Conservation (phyloP, 2,329 filamentous ascomycete species). For the Mycosphaerelloides madeirae region DNA sequence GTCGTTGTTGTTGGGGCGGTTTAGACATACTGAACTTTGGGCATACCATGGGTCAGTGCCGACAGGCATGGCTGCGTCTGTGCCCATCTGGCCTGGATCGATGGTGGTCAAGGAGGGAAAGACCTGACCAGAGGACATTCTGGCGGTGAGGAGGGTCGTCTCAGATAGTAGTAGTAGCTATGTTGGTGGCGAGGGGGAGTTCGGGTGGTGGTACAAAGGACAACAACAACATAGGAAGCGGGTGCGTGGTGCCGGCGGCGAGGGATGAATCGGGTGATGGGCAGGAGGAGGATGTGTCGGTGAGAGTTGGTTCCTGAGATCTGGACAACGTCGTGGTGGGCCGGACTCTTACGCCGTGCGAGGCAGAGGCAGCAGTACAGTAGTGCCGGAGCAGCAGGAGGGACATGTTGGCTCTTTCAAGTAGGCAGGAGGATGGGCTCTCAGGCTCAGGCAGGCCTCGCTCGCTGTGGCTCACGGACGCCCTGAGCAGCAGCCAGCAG, state of each 20-base stretch:
- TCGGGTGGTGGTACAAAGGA: neutral
- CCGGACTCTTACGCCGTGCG: neutral
- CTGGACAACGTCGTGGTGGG: too few species aligned
- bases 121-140: conserved; percentile 29
- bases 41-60: conserved; percentile 28
- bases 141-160: conserved; percentile 11
- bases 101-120: conserved; percentile 25
- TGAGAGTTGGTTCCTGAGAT: conserved; percentile 18
- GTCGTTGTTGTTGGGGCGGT: conserved; percentile 1
- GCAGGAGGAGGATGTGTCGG: too few species aligned
- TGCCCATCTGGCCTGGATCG: conserved; percentile 27
- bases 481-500: neutral
- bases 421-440: conserved; percentile 18
- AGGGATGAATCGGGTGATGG: neutral
- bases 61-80: conserved; percentile 19
- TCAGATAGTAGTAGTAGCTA: conserved; percentile 19
- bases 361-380: neutral
- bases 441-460: conserved; percentile 6
- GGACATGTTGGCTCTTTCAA: conserved; percentile 18
- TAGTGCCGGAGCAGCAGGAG: neutral
- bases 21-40: conserved; percentile 26
- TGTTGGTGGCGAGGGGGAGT: too few species aligned
- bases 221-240: conserved; percentile 20
- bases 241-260: conserved; percentile 21
- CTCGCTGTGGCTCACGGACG: neutral